phyloP scores from a whole-genome alignment of 805 yeast genomes.

The Saturnispora hagleri region DNA sequence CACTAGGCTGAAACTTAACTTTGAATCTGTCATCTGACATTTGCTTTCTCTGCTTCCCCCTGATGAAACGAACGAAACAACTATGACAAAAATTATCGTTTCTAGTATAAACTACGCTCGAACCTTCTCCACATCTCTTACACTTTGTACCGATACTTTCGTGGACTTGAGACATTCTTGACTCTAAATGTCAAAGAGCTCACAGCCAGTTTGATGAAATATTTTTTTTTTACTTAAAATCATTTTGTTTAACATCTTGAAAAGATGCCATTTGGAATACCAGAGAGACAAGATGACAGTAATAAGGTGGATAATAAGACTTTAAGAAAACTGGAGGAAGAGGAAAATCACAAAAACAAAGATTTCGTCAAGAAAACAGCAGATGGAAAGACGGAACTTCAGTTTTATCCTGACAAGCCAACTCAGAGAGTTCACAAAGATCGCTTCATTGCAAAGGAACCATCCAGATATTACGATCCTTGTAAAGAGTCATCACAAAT shows the following conservation, averaged over 20 bases:
- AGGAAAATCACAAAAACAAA: conserved; percentile 31
- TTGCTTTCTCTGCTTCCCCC: conserved; percentile 72
- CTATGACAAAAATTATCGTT: conserved; percentile 54
- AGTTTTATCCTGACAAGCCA: conserved; percentile 85
- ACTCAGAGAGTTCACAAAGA: conserved; percentile 58
- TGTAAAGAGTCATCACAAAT: conserved; percentile 85
- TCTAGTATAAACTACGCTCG: conserved; percentile 41
- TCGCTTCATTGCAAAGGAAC: conserved; percentile 63
- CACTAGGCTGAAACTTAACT: conserved; percentile 48
- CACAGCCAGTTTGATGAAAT: background rate
- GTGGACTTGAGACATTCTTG: conserved; percentile 9
- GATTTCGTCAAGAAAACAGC: conserved; percentile 35
- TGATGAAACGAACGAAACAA: conserved; percentile 66
- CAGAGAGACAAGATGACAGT: conserved; percentile 13
- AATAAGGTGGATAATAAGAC: conserved; percentile 22
- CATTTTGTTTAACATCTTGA: background rate
- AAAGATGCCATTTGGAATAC: conserved; percentile 5
- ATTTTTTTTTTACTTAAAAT: background rate
- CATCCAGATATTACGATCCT: conserved; percentile 85
- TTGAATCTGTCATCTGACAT: conserved; percentile 67
- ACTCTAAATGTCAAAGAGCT: too few species aligned
- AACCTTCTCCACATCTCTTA: conserved; percentile 39
- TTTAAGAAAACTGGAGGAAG: conserved; percentile 14
- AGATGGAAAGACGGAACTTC: conserved; percentile 40
- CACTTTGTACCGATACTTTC: conserved; percentile 24